Evolutionary conservation across 768 basidiomycete genomes (phyloP), one percentile per base, ranked within the genome.

Genomic region (Termitomyces sp.): DNA sequence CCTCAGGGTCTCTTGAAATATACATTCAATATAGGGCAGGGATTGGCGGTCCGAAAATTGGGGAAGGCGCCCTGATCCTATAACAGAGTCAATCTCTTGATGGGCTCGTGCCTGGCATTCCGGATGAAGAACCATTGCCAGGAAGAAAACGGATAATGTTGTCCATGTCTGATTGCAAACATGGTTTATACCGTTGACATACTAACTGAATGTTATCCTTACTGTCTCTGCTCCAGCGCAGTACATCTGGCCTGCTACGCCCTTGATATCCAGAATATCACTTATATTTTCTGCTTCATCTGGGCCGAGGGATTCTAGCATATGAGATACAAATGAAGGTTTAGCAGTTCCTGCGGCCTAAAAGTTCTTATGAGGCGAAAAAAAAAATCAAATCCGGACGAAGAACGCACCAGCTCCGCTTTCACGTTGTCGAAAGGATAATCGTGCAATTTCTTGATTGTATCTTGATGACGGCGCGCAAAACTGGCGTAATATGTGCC

Each of bases 221-320:
- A 76, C 76, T 47, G 76, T 76, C 55, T 74, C 72, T 11, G 68
- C 70, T 25, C 71, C 77, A 21, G 68, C 74, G 50, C 59, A 46
- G 52, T 63, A 66, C 47, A 70, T 56, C 2, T 59, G 43, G 5
- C 52, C 68, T 4, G 65, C 61, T 9, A 54, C 52, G 4, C 61
- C 65, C 28, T 63, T 61, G 17, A 71, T 52, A 35, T 68, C 63
- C 16, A 63, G 28, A 3, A 59, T 11, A 17, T 23, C 21, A 11
- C 43, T 45, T 9, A 42, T 16, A 27, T 51, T 35, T 0, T 52
- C 44, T 2, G 37, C 25, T 3, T 61, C 66, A 8, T 54, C 52
- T n/a, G n/a, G n/a, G 6, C 11, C 46, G 23, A 62, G 48, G 0
- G 34, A 49, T 12, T 67, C 66, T 25, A 69, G 42, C 16, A 60